Evolutionary conservation across 345 rosid species (phyloP), one percentile per base, ranked within the genome.

Genomic region (Nephelium lappaceum): DNA sequence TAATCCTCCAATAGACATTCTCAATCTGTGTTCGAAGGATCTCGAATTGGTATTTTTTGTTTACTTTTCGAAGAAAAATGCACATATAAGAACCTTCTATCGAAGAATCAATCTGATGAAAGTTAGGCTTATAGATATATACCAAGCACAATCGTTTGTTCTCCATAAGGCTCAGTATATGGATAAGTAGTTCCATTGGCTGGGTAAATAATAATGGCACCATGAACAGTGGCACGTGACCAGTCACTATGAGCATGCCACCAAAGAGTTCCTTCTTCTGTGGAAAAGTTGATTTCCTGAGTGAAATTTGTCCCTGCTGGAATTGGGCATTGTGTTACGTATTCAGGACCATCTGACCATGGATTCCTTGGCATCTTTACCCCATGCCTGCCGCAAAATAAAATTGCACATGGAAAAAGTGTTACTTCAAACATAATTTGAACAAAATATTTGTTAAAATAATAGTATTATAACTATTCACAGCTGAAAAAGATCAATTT

Each of bases 221-320:
- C 86, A n/a, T 88, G 86, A 8, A 88, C 85, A 0, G 91, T 88
- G 36, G 86, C 87, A 19, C 89, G 74, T 3, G 83, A 11, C 89
- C 89, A 86, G 49, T 86, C 89, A 11, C 89, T 85, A 51, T 87
- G 90, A 1, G 90, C 90, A 68, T 87, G 90, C 90, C 88, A 87
- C 90, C 90, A 83, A 0, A 87, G 73, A 18, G 77, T 74, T 74
- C 77, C 77, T 61, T 61, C 69, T 62, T 74, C 69, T 10, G 67
- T 12, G 3, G 89, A 74, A 24, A 82, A 24, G n/a, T 53, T 75
- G 14, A 82, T 11, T 23, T 78, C 69, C 3, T 82, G 41, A 4
- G 68, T 78, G 73, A 82, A 82, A 19, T 43, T 74, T 14, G 15
- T 74, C 14, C 85, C 85, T 7, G 85, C 39, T 57, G 27, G 68